These are phyloP conservation scores for Salvia miltiorrhiza DNA, from an alignment of 257 asterid genomes.

Conservation along the genomic window DNA sequence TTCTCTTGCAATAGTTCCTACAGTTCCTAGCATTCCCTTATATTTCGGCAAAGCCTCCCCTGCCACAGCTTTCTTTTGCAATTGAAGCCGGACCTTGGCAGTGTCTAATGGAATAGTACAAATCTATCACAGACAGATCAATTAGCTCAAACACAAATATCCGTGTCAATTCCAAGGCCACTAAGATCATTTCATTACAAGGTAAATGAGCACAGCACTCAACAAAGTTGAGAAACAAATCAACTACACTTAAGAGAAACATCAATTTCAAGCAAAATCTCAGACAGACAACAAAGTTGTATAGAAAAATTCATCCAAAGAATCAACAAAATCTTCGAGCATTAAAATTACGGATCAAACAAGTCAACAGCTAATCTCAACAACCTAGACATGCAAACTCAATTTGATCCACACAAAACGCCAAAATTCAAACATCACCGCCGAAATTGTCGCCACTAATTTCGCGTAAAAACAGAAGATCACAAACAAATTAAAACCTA, in stretches of 20 bases:
- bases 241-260: not conserved
- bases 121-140: slow-evolving; percentile 33
- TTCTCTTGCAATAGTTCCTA: slow-evolving; percentile 93
- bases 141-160: slow-evolving; percentile 3
- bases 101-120: slow-evolving; percentile 93
- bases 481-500: not conserved
- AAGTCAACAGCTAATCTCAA: slow-evolving; percentile 11
- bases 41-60: slow-evolving; percentile 85
- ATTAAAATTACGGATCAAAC: slow-evolving; percentile 17
- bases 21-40: slow-evolving; percentile 89
- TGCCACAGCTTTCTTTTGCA: slow-evolving; percentile 76
- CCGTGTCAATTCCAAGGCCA: not conserved
- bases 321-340: not conserved
- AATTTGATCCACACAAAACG: slow-evolving; percentile 10
- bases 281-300: not conserved
- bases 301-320: not conserved
- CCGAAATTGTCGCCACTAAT: slow-evolving; percentile 1
- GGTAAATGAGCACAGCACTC: not conserved
- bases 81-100: slow-evolving; percentile 95
- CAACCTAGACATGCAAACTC: not conserved
- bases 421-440: slow-evolving; percentile 6
- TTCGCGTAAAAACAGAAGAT: not conserved
- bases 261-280: not conserved
- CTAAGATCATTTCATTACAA: not conserved
- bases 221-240: not conserved